Evolutionary conservation across 345 rosid species (phyloP).

Genomic region (Arabidopsis suecica): DNA sequence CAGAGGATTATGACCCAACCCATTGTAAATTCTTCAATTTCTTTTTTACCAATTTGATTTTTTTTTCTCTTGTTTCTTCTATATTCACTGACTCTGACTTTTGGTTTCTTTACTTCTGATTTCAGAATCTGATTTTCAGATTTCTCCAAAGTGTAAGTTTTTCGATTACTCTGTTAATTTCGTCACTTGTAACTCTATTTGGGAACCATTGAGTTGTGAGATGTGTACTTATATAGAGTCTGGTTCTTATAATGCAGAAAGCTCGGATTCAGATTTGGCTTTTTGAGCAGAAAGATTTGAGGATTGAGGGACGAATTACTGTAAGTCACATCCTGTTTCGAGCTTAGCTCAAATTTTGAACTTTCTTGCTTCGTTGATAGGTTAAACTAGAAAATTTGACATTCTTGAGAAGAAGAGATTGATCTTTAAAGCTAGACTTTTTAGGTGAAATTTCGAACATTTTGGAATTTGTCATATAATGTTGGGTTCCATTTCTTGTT

Average conservation of each 20-base stretch:
- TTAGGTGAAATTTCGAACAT: not conserved
- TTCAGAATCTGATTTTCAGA: conserved; percentile 91
- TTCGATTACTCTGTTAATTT: not conserved
- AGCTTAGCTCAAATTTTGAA: not conserved
- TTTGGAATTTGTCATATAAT: not conserved
- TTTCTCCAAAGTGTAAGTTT: conserved; percentile 87
- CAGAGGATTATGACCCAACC: conserved; percentile 88
- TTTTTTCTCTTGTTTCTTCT: not conserved
- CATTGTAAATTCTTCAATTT: conserved; percentile 47
- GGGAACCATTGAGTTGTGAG: not conserved
- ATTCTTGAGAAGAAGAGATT: not conserved
- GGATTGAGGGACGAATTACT: conserved; percentile 73
- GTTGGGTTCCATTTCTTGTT: not conserved
- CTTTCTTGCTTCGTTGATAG: not conserved
- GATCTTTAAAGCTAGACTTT: not conserved
- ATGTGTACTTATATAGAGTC: not conserved
- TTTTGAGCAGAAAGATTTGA: conserved; percentile 90
- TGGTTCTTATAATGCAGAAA: conserved; percentile 57
- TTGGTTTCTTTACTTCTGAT: not conserved
- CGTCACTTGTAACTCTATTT: not conserved
- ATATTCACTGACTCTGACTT: conserved; percentile 8
- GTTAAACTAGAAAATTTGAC: not conserved
- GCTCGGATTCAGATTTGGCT: conserved; percentile 98
- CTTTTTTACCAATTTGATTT: not conserved
- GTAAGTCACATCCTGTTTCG: conserved; percentile 24